Percentiles rank a stretch among this genome's conserved stretches.
These are phyloP conservation scores for Halteria grandinella DNA, from an alignment of 73 alveolate species.

Conservation along the genomic window DNA sequence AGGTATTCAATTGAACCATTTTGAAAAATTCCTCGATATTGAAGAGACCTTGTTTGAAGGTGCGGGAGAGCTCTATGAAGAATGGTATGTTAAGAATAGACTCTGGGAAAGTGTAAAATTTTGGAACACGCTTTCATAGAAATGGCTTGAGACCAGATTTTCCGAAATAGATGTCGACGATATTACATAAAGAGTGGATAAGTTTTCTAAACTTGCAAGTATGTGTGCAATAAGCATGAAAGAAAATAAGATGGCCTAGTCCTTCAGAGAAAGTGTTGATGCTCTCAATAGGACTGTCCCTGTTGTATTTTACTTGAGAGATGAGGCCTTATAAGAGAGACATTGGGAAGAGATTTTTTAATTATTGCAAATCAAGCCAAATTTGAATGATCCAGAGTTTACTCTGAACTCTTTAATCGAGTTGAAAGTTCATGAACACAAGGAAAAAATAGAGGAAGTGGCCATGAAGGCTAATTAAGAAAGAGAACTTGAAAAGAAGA, in stretches of 20 bases:
- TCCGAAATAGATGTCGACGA: slow-evolving; percentile 81
- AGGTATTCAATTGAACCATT: slow-evolving; percentile 71
- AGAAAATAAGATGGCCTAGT: slow-evolving; percentile 74
- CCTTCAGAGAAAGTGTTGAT: slow-evolving; percentile 73
- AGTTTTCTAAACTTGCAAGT: slow-evolving; percentile 64
- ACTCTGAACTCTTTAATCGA: slow-evolving; percentile 82
- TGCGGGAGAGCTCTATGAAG: slow-evolving; percentile 64
- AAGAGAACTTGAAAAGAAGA: slow-evolving; percentile 88
- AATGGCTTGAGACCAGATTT: slow-evolving; percentile 80
- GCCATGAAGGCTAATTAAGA: slow-evolving; percentile 87
- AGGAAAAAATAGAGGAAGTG: slow-evolving; percentile 87
- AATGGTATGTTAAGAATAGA: slow-evolving; percentile 68
- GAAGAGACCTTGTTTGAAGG: slow-evolving; percentile 79
- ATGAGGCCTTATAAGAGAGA: slow-evolving; percentile 73
- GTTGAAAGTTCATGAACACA: slow-evolving; percentile 76
- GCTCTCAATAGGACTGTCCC: slow-evolving; percentile 88
- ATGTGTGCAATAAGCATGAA: slow-evolving; percentile 69
- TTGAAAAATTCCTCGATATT: slow-evolving; percentile 77
- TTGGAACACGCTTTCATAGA: slow-evolving; percentile 70
- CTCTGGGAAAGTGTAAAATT: slow-evolving; percentile 87
- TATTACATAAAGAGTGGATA: slow-evolving; percentile 76
- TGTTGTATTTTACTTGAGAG: slow-evolving; percentile 81
- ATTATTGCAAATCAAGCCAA: slow-evolving; percentile 62
- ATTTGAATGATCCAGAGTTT: slow-evolving; percentile 70
- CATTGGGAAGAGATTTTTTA: slow-evolving; percentile 88